Evolutionary conservation across 257 asterid genomes (phyloP), one percentile per base, ranked within the genome.

Genomic region (Ehretia macrophylla): DNA sequence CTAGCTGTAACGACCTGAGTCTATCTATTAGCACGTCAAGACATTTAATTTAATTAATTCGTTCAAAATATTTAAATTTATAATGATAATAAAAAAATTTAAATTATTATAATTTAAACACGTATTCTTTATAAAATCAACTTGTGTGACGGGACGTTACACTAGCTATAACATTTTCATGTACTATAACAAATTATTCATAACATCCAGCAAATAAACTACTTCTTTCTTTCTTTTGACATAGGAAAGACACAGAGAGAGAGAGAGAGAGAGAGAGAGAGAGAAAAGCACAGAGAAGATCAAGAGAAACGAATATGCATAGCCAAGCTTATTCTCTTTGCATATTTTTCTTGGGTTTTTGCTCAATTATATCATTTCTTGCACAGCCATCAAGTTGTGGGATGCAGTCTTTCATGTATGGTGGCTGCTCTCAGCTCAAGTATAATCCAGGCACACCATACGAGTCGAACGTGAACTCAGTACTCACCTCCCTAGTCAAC

Each of bases 391-490:
- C 87, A 5, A 8, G 17, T 1, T 78, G 81, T 10, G 66, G 80
- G 0, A 53, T 32, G 0, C 62, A 79, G 0, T 71, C 81, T 21
- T 83, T 84, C 72, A 47, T 83, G 2, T 86, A 84, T 60, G 85
- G 70, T 8, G 96, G 93, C 1, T 90, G 97, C 60, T 80, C 97
- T 8, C 95, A 76, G 74, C 77, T 74, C 5, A 83, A 72, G 17
- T 90, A 68, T 75, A 55, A 8, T 61, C 74, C 90, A 0, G 86
- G 86, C 0, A 45, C 85, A 0, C 58, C 82, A 0, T 90, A 78
- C 76, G 87, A 82, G 61, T 72, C 97, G 0, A 84, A 74, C 79
- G 80, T 90, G 14, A 70, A 90, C 83, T 84, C 97, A 0, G 45
- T 77, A 0, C 86, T 90, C 69, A 66, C 81, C 37, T 87, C 97